Evolutionary conservation across 2,329 filamentous ascomycete species (phyloP).

Genomic region (Colletotrichum nymphaeae): DNA sequence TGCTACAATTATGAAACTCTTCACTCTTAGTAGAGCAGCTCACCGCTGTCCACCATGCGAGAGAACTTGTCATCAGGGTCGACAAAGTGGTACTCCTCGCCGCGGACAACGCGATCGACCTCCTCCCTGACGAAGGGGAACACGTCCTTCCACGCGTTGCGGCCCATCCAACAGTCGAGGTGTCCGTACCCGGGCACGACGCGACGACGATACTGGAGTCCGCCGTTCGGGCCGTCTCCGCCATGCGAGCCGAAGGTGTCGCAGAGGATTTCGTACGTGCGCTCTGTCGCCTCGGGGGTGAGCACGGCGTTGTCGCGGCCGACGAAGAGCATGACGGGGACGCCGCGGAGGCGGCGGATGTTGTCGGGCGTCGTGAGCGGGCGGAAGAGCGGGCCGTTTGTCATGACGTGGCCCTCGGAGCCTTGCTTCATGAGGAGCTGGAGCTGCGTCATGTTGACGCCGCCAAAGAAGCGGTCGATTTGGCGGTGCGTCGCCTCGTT

Average conservation of each 20-base stretch:
- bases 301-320: conserved; percentile 69
- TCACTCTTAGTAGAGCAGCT: conserved; percentile 49
- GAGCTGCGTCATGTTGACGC: conserved; percentile 69
- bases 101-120: conserved; percentile 63
- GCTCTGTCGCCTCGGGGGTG: conserved; percentile 63
- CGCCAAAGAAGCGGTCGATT: conserved; percentile 71
- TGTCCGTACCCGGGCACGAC: conserved; percentile 70
- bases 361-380: conserved; percentile 62
- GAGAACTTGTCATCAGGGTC: conserved; percentile 58
- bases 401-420: conserved; percentile 59
- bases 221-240: conserved; percentile 38
- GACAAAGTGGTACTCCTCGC: conserved; percentile 52
- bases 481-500: conserved; percentile 74
- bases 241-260: conserved; percentile 59
- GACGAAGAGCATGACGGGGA: conserved; percentile 68
- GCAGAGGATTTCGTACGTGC: conserved; percentile 63
- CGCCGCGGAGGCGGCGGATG: conserved; percentile 58
- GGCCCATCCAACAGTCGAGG: conserved; percentile 72
- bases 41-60: conserved; percentile 52
- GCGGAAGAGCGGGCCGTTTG: conserved; percentile 60
- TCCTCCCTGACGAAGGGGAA: conserved; percentile 67
- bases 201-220: conserved; percentile 59
- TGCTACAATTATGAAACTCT: background rate
- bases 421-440: conserved; percentile 69
- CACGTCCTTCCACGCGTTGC: conserved; percentile 68